Base-by-base conservation (phyloP, 805 yeast species). In the Clavispora santaluciae region DNA sequence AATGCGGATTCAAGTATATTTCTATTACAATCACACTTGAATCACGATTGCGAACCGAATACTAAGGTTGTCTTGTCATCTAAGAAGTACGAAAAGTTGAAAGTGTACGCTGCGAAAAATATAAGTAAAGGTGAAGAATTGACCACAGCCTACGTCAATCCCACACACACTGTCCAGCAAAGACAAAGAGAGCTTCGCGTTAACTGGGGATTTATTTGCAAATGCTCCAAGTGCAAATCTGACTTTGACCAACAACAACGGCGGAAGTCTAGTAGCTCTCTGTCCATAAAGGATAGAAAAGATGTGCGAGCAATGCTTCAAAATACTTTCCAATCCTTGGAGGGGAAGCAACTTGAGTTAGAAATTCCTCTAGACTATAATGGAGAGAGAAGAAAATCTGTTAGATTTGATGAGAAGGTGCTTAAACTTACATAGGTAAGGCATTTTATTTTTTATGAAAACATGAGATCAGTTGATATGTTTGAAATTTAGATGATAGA, bases 181-280 rank as follows among this genome's bases (percentile, higher is more conserved):
- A 73, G 95, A 47, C 79, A 78, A 51, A 59, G 83, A 47, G 80
- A 76, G 47, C 64, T 87, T 36, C 63, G 90, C 43, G 78, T 79
- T 10, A 81, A 83, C 51, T 87, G 88, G 86, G 95, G 95, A 4
- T 87, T 87, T 58, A 54, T 73, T 15, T 87, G 95, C 60, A 60
- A 57, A 20, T 87, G 95, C 57, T 51, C 60, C 10, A 75, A 83
- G 47, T 87, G 95, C 60, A 73, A 75, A 51, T 64, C 64, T 6
- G 90, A 84, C 46, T 55, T 70, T 25, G 65, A 66, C 38, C 46
- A 36, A 1, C 66, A 70, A 36, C 73, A 74, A 30, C 57, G 75
- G 48, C 68, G 79, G 40, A 72, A 74, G 46, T 73, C 79, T 1
- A 59, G 64, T 35, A 24, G 34, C 13, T 48, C 59, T 9, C 52